These are phyloP conservation scores for Nakazawaea wyomingensis DNA, from an alignment of 805 yeast species.

Conservation along the genomic window DNA sequence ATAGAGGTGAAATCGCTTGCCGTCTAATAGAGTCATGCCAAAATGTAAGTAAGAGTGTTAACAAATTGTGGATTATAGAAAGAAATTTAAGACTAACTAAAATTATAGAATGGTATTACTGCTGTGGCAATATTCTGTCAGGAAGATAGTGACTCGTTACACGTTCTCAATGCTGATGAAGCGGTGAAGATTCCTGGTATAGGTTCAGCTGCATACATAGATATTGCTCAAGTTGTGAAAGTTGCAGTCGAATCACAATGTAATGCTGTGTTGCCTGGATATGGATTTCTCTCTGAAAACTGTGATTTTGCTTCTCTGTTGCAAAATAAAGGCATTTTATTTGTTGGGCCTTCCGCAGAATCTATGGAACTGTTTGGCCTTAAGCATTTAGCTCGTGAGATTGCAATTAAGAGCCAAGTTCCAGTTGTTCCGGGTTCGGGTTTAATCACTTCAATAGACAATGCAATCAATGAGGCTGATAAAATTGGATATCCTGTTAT, in stretches of 20 bases:
- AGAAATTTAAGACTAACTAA: background rate
- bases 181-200: conserved; percentile 19
- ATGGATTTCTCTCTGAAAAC: conserved; percentile 34
- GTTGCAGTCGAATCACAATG: conserved; percentile 27
- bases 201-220: conserved; percentile 24
- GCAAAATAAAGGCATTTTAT: conserved; percentile 16
- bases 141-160: conserved; percentile 26
- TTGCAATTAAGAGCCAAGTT: conserved; percentile 20
- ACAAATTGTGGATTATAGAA: too few species aligned
- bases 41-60: conserved; percentile 6
- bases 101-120: conserved; percentile 12
- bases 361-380: conserved; percentile 24
- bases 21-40: conserved; percentile 21
- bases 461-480: conserved; percentile 15
- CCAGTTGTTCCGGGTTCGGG: conserved; percentile 25
- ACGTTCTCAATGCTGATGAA: conserved; percentile 23
- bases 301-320: conserved; percentile 19
- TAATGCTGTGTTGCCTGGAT: conserved; percentile 35
- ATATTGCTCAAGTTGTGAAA: conserved; percentile 19
- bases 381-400: conserved; percentile 22
- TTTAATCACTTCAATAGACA: conserved; percentile 13
- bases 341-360: conserved; percentile 23
- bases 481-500: conserved; percentile 24
- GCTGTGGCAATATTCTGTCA: conserved; percentile 21
- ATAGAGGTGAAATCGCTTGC: conserved; percentile 24